Evolutionary conservation across 805 yeast genomes (phyloP), one percentile per base, ranked within the genome.

Genomic region (Ogataea degrootiae): DNA sequence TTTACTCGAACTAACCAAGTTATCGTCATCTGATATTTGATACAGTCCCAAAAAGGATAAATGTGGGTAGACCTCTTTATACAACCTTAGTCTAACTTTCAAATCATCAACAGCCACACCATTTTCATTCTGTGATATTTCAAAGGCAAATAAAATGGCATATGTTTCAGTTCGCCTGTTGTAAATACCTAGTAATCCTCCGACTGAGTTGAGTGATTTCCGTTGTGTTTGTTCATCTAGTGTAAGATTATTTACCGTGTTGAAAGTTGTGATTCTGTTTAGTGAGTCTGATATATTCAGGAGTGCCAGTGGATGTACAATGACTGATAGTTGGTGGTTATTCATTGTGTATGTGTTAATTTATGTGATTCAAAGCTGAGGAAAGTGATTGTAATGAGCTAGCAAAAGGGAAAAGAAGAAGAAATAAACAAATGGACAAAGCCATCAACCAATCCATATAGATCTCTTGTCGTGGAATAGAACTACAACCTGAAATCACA

Each of bases 1-100:
- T 9, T 21, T 6, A 15, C 6, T 26, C 9, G 12, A 26, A 26
- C 12, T 9, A 26, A 26, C 31, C 31, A 26, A 26, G 3, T 22
- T 17, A n/a, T 33, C 19, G n/a, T 12, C 21, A 3, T 45, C 34
- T 11, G 49, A 39, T 3, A 54, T 48, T 3, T 40, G 34, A 45
- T 58, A 62, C 22, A 59, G 46, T 2, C 67, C 67, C n/a, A 62
- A 50, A 9, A 62, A 45, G 21, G 43, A 37, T 36, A 62, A 44
- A 41, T 60, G 55, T 3, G 60, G 47, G 37, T 63, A 59, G 5
- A 60, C 50, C 40, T 61, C 59, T n/a, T 47, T 41, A 11, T 61
- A 45, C 14, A 61, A 44, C 7, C 33, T 38, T n/a, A 60, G 31
- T 16, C 51, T 48, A 4, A 26, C 34, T 5, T 5, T 23, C 34